Base-by-base conservation (phyloP, 352 stramenopile genomes). In the Pythium periplocum region DNA sequence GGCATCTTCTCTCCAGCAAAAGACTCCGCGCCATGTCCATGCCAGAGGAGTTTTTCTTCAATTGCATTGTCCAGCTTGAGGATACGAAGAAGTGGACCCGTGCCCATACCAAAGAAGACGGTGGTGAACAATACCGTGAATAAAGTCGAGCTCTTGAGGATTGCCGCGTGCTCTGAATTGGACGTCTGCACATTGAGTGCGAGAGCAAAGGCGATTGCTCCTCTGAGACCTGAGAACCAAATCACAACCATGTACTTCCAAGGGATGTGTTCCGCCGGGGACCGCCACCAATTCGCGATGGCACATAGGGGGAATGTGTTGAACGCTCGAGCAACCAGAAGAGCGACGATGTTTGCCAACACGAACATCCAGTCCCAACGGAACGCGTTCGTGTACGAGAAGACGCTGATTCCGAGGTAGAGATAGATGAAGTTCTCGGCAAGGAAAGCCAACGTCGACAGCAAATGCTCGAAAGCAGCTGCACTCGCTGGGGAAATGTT, bases 221-320 rank as follows among this genome's bases (percentile, higher is more conserved):
- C 94, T 36, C 94, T 83, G 17, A 98, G 61, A 11, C 94, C 94
- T 1, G 88, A 85, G 57, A 98, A 98, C 87, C 88, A 98, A 42
- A 98, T 91, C 30, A 93, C 83, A 9, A 86, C 35, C 75, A 89
- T 88, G 56, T 88, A 86, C 30, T 39, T 71, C 38, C 78, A 64
- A 0, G 78, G 71, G 49, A 91, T 91, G 31, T 54, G 60, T 9
- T 64, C 51, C 12, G 57, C 36, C 8, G 62, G 48, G 0, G 59
- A 67, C 2, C 79, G 75, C 6, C 60, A 71, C 2, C 51, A 34
- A 46, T 92, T 92, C 26, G 81, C 75, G 6, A 85, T 37, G 1
- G 51, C 48, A 35, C 81, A 92, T n/a, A 92, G 50, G 17, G 81
- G 78, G 51, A 92, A 92, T 12, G 79, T 89, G 57, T 87, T 90